These are phyloP conservation scores for Asclepias syriaca DNA, from an alignment of 257 asterid species.

Conservation along the genomic window DNA sequence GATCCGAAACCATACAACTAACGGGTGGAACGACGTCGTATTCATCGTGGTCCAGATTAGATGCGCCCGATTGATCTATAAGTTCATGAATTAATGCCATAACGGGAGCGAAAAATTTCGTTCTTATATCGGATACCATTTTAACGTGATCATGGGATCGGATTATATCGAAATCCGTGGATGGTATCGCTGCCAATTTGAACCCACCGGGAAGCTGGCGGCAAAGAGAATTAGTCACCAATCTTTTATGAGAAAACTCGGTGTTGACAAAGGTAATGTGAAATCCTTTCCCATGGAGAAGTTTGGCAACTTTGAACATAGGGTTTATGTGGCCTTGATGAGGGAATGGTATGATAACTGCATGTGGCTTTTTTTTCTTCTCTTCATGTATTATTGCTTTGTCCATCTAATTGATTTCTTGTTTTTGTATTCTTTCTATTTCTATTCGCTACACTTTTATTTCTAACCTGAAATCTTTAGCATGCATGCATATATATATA, in stretches of 20 bases:
- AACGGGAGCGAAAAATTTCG: neutral
- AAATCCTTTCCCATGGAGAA: conserved; percentile 32
- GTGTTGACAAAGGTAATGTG: conserved; percentile 31
- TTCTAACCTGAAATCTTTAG: neutral
- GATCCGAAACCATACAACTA: conserved; percentile 19
- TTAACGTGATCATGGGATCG: neutral
- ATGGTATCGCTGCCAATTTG: neutral
- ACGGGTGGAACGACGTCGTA: conserved; percentile 3
- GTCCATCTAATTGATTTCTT: neutral
- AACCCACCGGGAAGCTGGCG: neutral
- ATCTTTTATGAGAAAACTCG: conserved; percentile 20
- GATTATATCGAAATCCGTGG: neutral
- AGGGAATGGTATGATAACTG: conserved; percentile 29
- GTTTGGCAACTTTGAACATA: conserved; percentile 28
- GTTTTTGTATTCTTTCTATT: neutral
- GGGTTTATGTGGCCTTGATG: conserved; percentile 38
- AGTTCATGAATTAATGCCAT: neutral
- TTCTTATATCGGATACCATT: neutral
- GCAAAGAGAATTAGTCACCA: conserved; percentile 12
- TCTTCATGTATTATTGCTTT: neutral
- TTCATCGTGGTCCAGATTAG: neutral
- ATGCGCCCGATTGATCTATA: neutral
- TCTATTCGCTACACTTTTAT: no score
- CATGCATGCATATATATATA: neutral
- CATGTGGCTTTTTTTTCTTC: conserved; percentile 18